Percentiles rank a stretch among this genome's conserved stretches.
Evolutionary conservation across 805 yeast genomes (phyloP).

Genomic region (Brettanomyces bruxellensis): DNA sequence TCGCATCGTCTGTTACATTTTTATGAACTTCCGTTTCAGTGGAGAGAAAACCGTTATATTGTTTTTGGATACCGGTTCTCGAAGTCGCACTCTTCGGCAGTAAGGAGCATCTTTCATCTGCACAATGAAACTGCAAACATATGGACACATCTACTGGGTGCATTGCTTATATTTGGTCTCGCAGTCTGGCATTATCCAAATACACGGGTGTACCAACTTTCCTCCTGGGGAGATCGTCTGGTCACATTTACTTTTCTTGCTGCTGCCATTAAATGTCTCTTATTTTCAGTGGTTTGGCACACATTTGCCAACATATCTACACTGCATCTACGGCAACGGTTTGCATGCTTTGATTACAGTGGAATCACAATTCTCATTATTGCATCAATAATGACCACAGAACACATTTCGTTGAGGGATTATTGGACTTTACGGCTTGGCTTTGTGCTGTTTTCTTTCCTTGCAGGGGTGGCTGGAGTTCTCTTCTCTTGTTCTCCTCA

Average conservation of each 20-base stretch:
- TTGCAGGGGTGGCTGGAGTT: conserved; percentile 67
- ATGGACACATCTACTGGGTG: conserved; percentile 85
- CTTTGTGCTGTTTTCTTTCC: conserved; percentile 51
- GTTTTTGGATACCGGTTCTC: conserved; percentile 81
- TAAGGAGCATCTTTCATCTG: conserved; percentile 46
- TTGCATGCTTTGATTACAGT: conserved; percentile 91
- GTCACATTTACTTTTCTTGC: conserved; percentile 56
- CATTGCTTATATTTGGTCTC: conserved; percentile 46
- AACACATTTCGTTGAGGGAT: conserved; percentile 66
- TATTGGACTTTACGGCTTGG: conserved; percentile 37
- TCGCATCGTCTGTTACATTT: conserved; percentile 50
- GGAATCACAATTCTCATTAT: conserved; percentile 89
- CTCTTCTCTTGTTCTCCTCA: conserved; percentile 84
- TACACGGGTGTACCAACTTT: conserved; percentile 38
- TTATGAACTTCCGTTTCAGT: conserved; percentile 82
- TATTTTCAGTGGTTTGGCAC: conserved; percentile 84
- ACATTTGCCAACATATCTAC: conserved; percentile 75
- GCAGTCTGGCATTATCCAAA: conserved; percentile 55
- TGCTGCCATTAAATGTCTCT: conserved; percentile 69
- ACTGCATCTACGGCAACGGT: conserved; percentile 51
- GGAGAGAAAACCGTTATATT: conserved; percentile 89
- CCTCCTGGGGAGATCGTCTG: conserved; percentile 32
- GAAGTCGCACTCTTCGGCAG: conserved; percentile 47
- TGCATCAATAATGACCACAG: conserved; percentile 80
- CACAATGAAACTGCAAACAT: conserved; percentile 91